Evolutionary conservation across 345 rosid genomes (phyloP), one percentile per base, ranked within the genome.

Genomic region (Boechera divaricarpa): DNA sequence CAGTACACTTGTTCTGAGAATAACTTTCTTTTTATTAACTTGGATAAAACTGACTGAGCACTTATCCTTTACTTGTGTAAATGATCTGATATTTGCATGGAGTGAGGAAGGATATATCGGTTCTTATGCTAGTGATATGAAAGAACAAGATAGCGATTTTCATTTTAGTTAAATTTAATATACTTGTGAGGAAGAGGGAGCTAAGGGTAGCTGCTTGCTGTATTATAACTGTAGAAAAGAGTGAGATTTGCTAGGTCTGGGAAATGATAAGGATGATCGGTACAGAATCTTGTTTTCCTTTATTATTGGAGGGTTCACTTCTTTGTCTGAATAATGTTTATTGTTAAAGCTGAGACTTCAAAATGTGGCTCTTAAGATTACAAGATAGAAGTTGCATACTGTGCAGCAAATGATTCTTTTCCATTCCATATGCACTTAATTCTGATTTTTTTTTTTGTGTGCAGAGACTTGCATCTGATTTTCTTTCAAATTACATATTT

Each of bases 401-500:
- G 58, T 77, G n/a, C 26, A 48, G 45, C 10, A 71, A 77, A 11
- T 28, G 11, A 61, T 32, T 33, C 6, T 41, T 70, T 56, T 39
- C 36, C 10, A 11, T 32, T 39, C 55, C n/a, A 33, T 35, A 49
- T 42, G 65, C 44, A 15, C 36, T 15, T 11, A 26, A 12, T 10
- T 26, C 9, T 45, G 21, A 8, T 10, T 39, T 54, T 67, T 10
- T 21, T 64, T 76, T 56, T 36, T 39, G 9, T 41, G 67, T 85
- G 90, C 93, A 95, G 99, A 92, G 98, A 84, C 83, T 95, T 48
- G 99, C 99, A 42, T 86, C 96, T 82, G 99, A 95, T 83, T 95
- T 95, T 75, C 91, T 95, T 78, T 65, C 85, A 55, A 84, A 73
- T 68, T 95, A 95, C 70, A 63, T 95, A 59, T 95, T 95, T 82